These are phyloP conservation scores for Acanthamoeba rhysodes DNA, from an alignment of 208 protist species.

Conservation along the genomic window DNA sequence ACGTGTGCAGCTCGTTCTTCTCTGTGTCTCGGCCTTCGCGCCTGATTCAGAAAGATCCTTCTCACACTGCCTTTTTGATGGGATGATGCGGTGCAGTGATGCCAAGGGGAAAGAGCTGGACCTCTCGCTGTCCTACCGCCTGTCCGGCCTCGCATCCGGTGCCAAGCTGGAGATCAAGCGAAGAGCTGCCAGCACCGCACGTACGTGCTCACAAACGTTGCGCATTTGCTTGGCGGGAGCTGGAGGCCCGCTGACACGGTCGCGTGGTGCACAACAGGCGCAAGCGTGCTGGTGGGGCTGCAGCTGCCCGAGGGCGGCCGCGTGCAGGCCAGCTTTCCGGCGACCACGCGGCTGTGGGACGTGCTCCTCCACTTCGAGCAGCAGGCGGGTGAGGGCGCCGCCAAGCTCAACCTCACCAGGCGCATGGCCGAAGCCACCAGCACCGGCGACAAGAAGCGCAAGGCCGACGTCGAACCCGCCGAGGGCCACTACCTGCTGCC, in stretches of 20 bases:
- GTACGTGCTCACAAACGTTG: neutral
- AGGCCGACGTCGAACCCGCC: neutral
- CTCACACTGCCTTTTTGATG: too few relatives aligned
- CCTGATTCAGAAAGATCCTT: neutral
- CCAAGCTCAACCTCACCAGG: slow-evolving; percentile 58
- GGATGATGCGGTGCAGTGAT: neutral
- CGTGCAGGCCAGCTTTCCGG: slow-evolving; percentile 47
- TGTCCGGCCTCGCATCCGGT: slow-evolving; percentile 34
- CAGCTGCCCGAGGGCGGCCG: slow-evolving; percentile 54
- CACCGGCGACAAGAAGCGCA: slow-evolving; percentile 4
- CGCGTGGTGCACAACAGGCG: neutral
- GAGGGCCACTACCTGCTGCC: slow-evolving; percentile 28
- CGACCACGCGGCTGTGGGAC: slow-evolving; percentile 11
- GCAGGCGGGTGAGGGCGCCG: neutral
- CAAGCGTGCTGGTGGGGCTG: slow-evolving; percentile 35
- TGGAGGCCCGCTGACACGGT: neutral
- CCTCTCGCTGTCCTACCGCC: slow-evolving; percentile 35
- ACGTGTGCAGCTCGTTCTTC: neutral
- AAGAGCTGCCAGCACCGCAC: neutral
- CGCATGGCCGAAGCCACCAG: neutral
- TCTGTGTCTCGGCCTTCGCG: neutral
- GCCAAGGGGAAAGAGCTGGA: slow-evolving; percentile 24
- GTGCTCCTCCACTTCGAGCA: slow-evolving; percentile 49
- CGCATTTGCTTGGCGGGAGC: too few relatives aligned
- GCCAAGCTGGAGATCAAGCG: slow-evolving; percentile 53